Evolutionary conservation across 1,139 yeast genomes (phyloP), one percentile per base, ranked within the genome.

Genomic region (Waltiozyma sp.): DNA sequence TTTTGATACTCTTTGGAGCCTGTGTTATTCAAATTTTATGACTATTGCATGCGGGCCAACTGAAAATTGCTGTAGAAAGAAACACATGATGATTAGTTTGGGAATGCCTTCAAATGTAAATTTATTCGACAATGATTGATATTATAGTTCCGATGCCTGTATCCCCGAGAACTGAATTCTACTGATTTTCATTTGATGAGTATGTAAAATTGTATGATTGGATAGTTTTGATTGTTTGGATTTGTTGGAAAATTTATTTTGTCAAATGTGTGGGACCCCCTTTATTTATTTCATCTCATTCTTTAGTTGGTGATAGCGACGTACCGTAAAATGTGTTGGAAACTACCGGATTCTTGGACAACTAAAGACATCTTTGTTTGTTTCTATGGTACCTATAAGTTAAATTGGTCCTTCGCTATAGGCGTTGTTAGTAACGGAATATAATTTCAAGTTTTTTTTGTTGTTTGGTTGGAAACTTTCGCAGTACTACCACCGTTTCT

Each of bases 281-380:
- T 31, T 34, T n/a, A 19, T 18, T 31, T 15, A 33, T 35, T 31
- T 26, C 38, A 24, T 40, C 38, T 35, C 37, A 18, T 16, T 15
- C 18, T 15, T n/a, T n/a, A 3, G 4, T n/a, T 16, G 36, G 19
- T 16, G 36, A 33, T 33, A 36, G 19, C 28, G 53, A 82, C 94
- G 73, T 83, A 84, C 94, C 96, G 98, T 79, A 91, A 87, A 79
- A 91, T 91, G 94, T 93, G 99, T 80, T 93, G 98, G 95, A 93
- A 91, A 71, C 93, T 85, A 75, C 95, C 95, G 79, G 86, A 83
- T 80, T 91, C 97, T 76, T 86, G 93, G 75, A 89, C 93, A 76
- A 87, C 96, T 83, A 89, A 84, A 72, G 94, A 82, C 95, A 84
- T 83, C 66, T 73, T 78, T 74, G 65, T 46, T 52, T 41, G 26